Evolutionary conservation across 257 asterid species (phyloP), one percentile per base, ranked within the genome.

Genomic region (Avicennia marina): DNA sequence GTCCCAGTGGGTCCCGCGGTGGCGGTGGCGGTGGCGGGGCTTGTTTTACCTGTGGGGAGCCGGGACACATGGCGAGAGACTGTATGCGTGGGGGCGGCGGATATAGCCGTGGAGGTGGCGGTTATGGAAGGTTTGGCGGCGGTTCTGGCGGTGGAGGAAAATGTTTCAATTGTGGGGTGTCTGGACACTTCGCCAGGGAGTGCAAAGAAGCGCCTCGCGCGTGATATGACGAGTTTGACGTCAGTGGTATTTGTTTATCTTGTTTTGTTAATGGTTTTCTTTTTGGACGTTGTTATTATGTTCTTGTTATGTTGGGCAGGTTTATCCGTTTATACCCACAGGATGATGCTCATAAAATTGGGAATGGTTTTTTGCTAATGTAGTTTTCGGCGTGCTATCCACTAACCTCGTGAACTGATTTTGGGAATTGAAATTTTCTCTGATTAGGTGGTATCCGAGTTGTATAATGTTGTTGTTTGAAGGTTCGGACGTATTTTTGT

Each of bases 171-270:
- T 88, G 96, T 55, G 94, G 96, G 25, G 86, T 71, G 64, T 9
- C 77, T 6, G 95, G 96, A 7, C 96, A 88, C 63, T 72, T 85
- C 41, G 90, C 88, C 17, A 80, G 95, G 74, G 95, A 88, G 15
- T 88, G 95, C 85, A 51, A 63, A 15, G 66, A 56, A 43, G 65
- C 26, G 2, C 57, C 57, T 67, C 59, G 50, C 20, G 60, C 53
- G 46, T 67, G 45, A 57, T 60, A 31, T 41, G 19, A 38, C 46
- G 26, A 40, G 20, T 42, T 42, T 40, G 31, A n/a, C n/a, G n/a
- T n/a, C 16, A 17, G 41, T 32, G 6, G 2, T 22, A 11, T 4
- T 27, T 67, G 32, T 53, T 17, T 41, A 21, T 29, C 36, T 57
- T 55, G 48, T 55, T 57, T 19, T 33, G 56, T 29, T 56, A 22